phyloP scores from a whole-genome alignment of 208 protist genomes.

The Leptomonas seymouri region DNA sequence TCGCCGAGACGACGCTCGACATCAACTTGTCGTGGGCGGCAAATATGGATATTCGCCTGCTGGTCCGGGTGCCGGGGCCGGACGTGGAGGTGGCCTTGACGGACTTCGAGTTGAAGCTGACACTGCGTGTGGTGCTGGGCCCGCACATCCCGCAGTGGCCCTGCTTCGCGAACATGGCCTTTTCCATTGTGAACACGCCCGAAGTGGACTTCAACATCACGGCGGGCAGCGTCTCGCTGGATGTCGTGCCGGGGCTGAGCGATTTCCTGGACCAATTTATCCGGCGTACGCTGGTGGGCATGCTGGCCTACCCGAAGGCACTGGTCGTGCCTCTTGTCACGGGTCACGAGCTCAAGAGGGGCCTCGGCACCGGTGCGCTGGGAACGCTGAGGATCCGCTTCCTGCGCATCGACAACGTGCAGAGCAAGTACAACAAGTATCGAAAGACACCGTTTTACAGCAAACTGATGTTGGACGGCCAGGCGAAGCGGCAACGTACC shows the following conservation, averaged over 20 bases:
- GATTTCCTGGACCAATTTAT: conserved; percentile 72
- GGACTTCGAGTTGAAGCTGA: conserved; percentile 64
- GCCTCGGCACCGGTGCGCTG: conserved; percentile 46
- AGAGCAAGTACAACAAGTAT: conserved; percentile 54
- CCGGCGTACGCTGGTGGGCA: conserved; percentile 60
- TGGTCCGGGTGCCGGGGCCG: conserved; percentile 63
- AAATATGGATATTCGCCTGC: conserved; percentile 64
- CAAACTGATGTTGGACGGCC: conserved; percentile 50
- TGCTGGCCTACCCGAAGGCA: conserved; percentile 67
- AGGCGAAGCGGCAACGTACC: conserved; percentile 49
- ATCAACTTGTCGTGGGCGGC: conserved; percentile 66
- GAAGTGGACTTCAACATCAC: conserved; percentile 66
- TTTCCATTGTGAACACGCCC: conserved; percentile 67
- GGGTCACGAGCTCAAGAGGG: conserved; percentile 48
- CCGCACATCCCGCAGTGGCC: conserved; percentile 75
- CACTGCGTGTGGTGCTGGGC: conserved; percentile 57
- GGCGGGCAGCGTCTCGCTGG: conserved; percentile 59
- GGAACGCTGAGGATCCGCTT: conserved; percentile 63
- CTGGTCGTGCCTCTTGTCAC: conserved; percentile 57
- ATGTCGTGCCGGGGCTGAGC: conserved; percentile 63
- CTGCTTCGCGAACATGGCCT: conserved; percentile 62
- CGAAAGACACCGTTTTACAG: conserved; percentile 73
- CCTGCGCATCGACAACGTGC: conserved; percentile 46
- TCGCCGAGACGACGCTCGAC: conserved; percentile 64
- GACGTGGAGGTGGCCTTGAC: conserved; percentile 63